Evolutionary conservation across 345 rosid genomes (phyloP).

Genomic region (Moringa oleifera): DNA sequence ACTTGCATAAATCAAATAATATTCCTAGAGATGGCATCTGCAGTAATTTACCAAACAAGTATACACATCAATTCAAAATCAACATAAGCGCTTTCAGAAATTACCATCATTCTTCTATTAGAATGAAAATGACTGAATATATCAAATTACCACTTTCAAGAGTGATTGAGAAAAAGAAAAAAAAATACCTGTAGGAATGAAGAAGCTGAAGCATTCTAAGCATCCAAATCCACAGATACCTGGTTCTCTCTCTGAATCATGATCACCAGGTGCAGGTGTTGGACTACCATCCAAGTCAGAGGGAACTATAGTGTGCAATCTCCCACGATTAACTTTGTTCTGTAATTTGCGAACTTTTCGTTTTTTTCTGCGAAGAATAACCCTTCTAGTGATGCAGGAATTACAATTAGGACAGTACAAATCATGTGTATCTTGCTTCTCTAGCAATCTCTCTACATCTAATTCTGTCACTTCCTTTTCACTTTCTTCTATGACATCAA

Average conservation of each 20-base stretch:
- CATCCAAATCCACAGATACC: conserved; percentile 58
- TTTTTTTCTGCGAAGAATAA: conserved; percentile 52
- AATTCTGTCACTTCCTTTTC: conserved; percentile 41
- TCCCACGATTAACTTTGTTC: conserved; percentile 20
- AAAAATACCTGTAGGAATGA: conserved; percentile 53
- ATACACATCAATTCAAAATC: not conserved
- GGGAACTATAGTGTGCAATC: conserved; percentile 1
- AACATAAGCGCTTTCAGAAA: not conserved
- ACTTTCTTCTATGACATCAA: conserved; percentile 36
- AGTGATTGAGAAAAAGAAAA: not conserved
- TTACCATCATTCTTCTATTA: too few species aligned
- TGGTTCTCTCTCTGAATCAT: conserved; percentile 8
- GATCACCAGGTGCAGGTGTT: conserved; percentile 16
- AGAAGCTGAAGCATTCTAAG: conserved; percentile 70
- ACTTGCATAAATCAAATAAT: too few species aligned
- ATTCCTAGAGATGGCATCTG: too few species aligned
- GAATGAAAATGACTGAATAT: too few species aligned
- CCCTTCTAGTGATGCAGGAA: conserved; percentile 65
- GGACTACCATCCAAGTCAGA: conserved; percentile 13
- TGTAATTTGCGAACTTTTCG: conserved; percentile 22
- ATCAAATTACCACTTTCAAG: too few species aligned
- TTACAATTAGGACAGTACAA: conserved; percentile 74
- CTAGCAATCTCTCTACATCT: conserved; percentile 53
- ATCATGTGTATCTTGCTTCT: conserved; percentile 75
- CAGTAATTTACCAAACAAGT: too few species aligned